Conservation (phyloP, 164 flowering plant genomes). For the Nymphaea thermarum region DNA sequence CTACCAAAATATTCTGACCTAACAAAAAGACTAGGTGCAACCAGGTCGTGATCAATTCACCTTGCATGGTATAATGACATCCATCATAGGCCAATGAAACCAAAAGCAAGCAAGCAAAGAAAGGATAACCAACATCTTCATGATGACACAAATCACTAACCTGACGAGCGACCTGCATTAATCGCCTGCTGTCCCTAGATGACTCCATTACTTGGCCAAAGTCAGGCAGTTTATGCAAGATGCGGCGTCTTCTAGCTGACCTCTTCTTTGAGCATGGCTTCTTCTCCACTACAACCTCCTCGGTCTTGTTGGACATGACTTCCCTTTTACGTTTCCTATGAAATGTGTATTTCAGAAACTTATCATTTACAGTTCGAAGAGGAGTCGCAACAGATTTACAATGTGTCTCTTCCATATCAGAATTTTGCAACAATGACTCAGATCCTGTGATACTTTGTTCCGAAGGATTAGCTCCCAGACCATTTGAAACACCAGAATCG, state of each 20-base stretch:
- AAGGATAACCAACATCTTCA: background rate
- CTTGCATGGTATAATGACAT: too few species aligned
- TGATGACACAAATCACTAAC: slow-evolving; percentile 29
- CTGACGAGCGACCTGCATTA: slow-evolving; percentile 86
- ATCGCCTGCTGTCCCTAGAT: slow-evolving; percentile 44
- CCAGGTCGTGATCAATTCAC: too few species aligned
- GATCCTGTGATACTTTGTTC: background rate
- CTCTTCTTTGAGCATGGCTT: slow-evolving; percentile 16
- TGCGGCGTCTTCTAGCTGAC: slow-evolving; percentile 20
- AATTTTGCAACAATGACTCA: background rate
- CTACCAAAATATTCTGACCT: too few species aligned
- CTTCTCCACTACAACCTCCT: slow-evolving; percentile 21
- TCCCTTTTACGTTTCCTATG: slow-evolving; percentile 77
- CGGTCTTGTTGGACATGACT: slow-evolving; percentile 26
- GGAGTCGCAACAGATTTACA: slow-evolving; percentile 13
- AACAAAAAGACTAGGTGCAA: too few species aligned
- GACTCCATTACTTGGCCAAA: slow-evolving; percentile 35
- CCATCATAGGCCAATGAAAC: too few species aligned
- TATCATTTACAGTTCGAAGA: slow-evolving; percentile 22
- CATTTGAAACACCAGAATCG: background rate
- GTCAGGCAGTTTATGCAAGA: slow-evolving; percentile 19
- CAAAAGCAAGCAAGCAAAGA: background rate
- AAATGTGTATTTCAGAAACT: slow-evolving; percentile 60
- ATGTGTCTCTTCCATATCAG: slow-evolving; percentile 6
- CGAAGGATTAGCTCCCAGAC: background rate